Base-by-base conservation (phyloP, 1,139 yeast species). In the Yamadazyma mexicana region DNA sequence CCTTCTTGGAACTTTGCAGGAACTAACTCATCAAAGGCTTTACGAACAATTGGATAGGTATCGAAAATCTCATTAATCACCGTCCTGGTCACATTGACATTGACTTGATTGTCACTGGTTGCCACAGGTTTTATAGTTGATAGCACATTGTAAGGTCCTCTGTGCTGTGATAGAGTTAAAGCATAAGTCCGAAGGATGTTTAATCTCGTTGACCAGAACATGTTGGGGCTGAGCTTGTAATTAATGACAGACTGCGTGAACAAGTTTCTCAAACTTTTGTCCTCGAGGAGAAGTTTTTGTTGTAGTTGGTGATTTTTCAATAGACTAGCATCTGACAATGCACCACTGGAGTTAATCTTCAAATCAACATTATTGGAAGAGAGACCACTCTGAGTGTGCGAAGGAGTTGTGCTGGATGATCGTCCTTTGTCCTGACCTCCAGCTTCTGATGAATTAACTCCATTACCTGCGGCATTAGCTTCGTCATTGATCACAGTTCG, bases 41-140 rank as follows among this genome's bases (percentile, higher is more conserved):
- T 82, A 44, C 87, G 79, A n/a, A 92, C 94, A 27, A 91, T 79
- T 0, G 98, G 98, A 55, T 92, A 92, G 44, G 94, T 96, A 38
- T 84, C 87, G 56, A 92, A 91, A 18, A 94, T 89, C 49, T 87
- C 96, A 44, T 81, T 83, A 54, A 92, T 91, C 46, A 86, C 88
- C 44, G 89, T 97, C 42, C 96, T 70, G 0, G 98, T 87, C 24
- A 92, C 87, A 44, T 91, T 85, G 33, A 94, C 95, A 58, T 88
- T 89, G 40, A 91, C 95, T 59, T 88, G 88, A 56, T 86, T 86
- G 49, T 89, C 96, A 17, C 92, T 83, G 0, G 95, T 82, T 1
- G 95, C 94, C 29, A 86, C 91, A 0, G 98, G 97, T 54, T 87
- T 87, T 51, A 92, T 92, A 0, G 98, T 88, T 33, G 96, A 86